Percentiles rank a stretch among this genome's conserved stretches.
phyloP scores from a whole-genome alignment of 805 yeast species.

The Cyberlindnera subsufficiens region DNA sequence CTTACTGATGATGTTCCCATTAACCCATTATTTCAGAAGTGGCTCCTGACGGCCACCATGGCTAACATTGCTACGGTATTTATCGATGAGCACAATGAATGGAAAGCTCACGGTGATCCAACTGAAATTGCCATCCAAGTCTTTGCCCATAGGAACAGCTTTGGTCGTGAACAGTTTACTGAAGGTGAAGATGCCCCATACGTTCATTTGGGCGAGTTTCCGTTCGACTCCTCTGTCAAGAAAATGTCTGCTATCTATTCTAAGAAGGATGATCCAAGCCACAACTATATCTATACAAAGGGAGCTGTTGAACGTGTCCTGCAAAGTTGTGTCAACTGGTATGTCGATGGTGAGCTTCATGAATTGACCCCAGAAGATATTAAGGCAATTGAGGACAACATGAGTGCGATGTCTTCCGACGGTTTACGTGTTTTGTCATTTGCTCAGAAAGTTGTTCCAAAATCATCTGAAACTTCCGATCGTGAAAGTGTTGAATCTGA shows the following conservation, averaged over 20 bases:
- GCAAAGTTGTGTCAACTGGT: conserved; percentile 50
- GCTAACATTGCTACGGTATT: conserved; percentile 75
- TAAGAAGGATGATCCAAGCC: conserved; percentile 24
- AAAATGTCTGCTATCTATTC: conserved; percentile 62
- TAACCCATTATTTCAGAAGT: conserved; percentile 26
- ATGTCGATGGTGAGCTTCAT: conserved; percentile 26
- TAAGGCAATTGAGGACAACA: conserved; percentile 42
- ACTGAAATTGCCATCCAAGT: conserved; percentile 88
- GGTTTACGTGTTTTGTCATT: conserved; percentile 74
- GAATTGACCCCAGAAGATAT: conserved; percentile 36
- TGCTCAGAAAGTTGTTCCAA: conserved; percentile 39
- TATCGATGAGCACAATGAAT: conserved; percentile 38
- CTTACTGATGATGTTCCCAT: neutral
- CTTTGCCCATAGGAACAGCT: conserved; percentile 54
- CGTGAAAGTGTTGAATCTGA: conserved; percentile 45
- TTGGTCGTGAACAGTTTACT: conserved; percentile 38
- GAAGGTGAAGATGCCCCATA: conserved; percentile 27
- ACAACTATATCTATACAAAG: conserved; percentile 43
- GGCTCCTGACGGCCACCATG: conserved; percentile 63
- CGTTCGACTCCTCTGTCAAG: conserved; percentile 70
- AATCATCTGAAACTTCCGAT: conserved; percentile 25
- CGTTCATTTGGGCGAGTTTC: conserved; percentile 53
- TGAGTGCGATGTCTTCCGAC: conserved; percentile 53
- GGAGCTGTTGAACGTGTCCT: conserved; percentile 76
- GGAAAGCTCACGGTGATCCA: conserved; percentile 87